Percentiles rank a stretch among this genome's conserved stretches.
Conservation (phyloP, 139 green algal genomes). For the Chlamydomonas incerta region DNA sequence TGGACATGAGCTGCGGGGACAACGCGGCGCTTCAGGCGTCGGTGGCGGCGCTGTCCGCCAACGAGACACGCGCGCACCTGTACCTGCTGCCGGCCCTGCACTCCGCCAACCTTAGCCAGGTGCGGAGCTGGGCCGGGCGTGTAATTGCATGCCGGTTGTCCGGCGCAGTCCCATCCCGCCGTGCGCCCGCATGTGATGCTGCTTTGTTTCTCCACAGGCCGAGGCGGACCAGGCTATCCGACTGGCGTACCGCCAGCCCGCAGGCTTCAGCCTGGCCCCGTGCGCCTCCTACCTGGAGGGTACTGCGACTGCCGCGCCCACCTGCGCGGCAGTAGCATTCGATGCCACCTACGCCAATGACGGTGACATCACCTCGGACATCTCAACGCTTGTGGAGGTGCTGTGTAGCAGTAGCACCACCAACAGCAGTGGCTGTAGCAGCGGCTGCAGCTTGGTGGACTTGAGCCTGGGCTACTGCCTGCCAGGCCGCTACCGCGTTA, state of each 20-base stretch:
- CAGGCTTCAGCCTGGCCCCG: slow-evolving; percentile 4
- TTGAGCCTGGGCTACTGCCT: neutral
- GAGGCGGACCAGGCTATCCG: slow-evolving; percentile 1
- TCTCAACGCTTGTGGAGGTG: neutral
- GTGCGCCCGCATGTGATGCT: too few species aligned
- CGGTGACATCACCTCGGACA: neutral
- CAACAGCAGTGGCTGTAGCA: neutral
- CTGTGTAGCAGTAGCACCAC: neutral
- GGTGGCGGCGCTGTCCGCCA: too few species aligned
- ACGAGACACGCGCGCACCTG: neutral
- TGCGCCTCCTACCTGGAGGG: neutral
- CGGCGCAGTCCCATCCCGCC: too few species aligned
- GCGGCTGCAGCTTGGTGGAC: neutral
- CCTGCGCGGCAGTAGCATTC: neutral
- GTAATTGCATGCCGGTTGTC: too few species aligned
- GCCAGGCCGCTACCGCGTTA: slow-evolving; percentile 2
- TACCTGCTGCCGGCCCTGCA: neutral
- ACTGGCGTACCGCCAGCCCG: neutral
- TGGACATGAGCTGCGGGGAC: neutral
- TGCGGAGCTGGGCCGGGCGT: neutral
- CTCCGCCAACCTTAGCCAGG: neutral
- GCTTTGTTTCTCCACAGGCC: neutral
- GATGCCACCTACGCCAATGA: neutral
- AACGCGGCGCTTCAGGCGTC: too few species aligned
- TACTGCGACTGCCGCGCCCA: neutral